These are phyloP conservation scores for Sphaerobolus stellatus DNA, from an alignment of 1,284 basidiomycete species.

Conservation along the genomic window DNA sequence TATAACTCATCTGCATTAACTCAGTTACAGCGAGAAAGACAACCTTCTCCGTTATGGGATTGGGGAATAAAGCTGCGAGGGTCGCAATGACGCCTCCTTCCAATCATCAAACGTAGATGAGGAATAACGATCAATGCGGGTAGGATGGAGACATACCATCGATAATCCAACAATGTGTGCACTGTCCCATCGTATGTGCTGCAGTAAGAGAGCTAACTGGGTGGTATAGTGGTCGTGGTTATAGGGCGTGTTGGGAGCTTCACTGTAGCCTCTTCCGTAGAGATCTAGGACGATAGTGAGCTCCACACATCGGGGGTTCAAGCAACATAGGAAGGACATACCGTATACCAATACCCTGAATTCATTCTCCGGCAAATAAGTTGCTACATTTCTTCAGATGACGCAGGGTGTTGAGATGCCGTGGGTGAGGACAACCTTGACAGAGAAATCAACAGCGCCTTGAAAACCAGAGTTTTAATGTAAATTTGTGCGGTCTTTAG, in stretches of 20 bases:
- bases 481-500: constrained; percentile 66
- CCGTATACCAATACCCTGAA: constrained; percentile 75
- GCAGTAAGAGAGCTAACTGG: constrained; percentile 78
- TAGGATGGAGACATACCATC: constrained; percentile 62
- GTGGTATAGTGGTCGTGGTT: constrained; percentile 62
- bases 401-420: constrained; percentile 75
- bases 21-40: constrained; percentile 67
- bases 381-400: constrained; percentile 71
- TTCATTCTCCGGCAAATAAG: constrained; percentile 58
- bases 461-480: constrained; percentile 14
- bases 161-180: constrained; percentile 67
- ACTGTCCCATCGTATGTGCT: constrained; percentile 68
- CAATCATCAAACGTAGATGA: constrained; percentile 23
- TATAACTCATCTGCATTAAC: constrained; percentile 55
- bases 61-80: constrained; percentile 67
- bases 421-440: constrained; percentile 68
- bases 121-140: background rate
- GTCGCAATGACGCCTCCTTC: constrained; percentile 71
- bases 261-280: constrained; percentile 78
- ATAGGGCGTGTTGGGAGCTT: constrained; percentile 67
- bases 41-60: constrained; percentile 61
- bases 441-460: background rate
- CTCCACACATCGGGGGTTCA: constrained; percentile 12
- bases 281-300: constrained; percentile 49
- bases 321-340: constrained; percentile 25